A percentile compares a stretch with the other conserved stretches of the same genome.
phyloP scores from a whole-genome alignment of 352 stramenopile genomes.

The Pythium dissimile region DNA sequence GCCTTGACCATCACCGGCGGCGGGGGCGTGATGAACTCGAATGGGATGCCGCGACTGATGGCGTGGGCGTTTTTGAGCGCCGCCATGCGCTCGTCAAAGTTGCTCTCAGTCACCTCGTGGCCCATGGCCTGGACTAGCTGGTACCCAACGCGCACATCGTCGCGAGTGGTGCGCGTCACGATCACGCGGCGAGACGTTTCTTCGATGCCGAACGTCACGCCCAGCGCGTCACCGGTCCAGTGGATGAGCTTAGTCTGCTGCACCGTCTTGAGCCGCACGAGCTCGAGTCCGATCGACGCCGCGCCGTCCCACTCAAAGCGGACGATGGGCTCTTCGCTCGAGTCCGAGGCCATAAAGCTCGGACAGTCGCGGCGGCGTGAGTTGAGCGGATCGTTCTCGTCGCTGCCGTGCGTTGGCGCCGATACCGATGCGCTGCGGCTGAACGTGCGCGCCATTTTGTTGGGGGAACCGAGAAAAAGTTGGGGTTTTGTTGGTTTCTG shows the following conservation, averaged over 20 bases:
- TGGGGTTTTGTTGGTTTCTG: no score
- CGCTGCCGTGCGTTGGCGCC: background rate
- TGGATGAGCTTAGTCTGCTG: constrained; percentile 26
- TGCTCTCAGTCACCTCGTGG: constrained; percentile 38
- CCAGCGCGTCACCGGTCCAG: constrained; percentile 46
- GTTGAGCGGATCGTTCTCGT: constrained; percentile 18
- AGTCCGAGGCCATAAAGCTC: constrained; percentile 21
- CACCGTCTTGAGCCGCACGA: constrained; percentile 41
- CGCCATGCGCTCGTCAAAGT: constrained; percentile 52
- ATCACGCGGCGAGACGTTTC: constrained; percentile 62
- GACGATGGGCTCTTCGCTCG: constrained; percentile 50
- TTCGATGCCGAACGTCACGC: constrained; percentile 74
- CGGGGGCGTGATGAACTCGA: constrained; percentile 59
- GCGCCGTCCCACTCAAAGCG: constrained; percentile 55
- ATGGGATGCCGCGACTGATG: constrained; percentile 41
- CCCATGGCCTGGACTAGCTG: constrained; percentile 49
- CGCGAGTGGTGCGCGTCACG: constrained; percentile 53
- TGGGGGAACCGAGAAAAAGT: no score
- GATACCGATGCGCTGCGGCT: background rate
- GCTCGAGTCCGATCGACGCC: constrained; percentile 45
- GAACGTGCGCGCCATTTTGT: constrained; percentile 11
- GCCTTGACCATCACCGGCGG: constrained; percentile 52
- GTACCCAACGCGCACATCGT: constrained; percentile 52
- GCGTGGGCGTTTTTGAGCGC: constrained; percentile 48
- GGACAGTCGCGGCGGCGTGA: constrained; percentile 11